phyloP scores from a whole-genome alignment of 306 rosid genomes.

The Trifolium repens region DNA sequence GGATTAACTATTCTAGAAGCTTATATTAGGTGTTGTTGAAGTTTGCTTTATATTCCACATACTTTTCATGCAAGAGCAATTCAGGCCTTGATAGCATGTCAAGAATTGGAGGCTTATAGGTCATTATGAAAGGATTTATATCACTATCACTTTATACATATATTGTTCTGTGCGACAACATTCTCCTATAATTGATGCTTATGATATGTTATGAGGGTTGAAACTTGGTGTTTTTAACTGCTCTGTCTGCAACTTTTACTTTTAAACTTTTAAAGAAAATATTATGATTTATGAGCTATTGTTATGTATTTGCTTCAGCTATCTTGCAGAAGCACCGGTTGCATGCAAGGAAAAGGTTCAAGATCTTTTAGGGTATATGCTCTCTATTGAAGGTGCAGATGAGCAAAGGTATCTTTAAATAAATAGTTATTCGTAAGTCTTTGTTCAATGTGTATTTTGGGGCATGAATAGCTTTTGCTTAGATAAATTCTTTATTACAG shows the following conservation, averaged over 20 bases:
- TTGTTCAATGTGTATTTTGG: conserved; percentile 7
- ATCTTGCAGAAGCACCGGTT: conserved; percentile 88
- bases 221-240: conserved; percentile 12
- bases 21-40: conserved; percentile 8
- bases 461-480: conserved; percentile 34
- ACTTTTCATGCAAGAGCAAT: neutral
- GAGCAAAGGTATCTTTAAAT: conserved; percentile 70
- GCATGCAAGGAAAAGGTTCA: conserved; percentile 81
- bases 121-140: neutral
- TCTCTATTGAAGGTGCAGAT: conserved; percentile 83
- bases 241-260: neutral
- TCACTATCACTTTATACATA: neutral
- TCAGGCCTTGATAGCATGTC: conserved; percentile 23
- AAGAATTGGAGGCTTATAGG: neutral
- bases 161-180: conserved; percentile 13
- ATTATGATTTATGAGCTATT: conserved; percentile 1
- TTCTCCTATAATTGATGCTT: conserved; percentile 23
- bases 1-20: conserved; percentile 21
- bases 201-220: neutral
- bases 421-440: conserved; percentile 25
- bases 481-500: conserved; percentile 54
- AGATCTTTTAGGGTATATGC: conserved; percentile 79
- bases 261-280: conserved; percentile 18
- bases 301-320: conserved; percentile 63
- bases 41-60: conserved; percentile 10